Base-by-base conservation (phyloP, 2,329 filamentous ascomycete species). In the Incumbomyces lentus region DNA sequence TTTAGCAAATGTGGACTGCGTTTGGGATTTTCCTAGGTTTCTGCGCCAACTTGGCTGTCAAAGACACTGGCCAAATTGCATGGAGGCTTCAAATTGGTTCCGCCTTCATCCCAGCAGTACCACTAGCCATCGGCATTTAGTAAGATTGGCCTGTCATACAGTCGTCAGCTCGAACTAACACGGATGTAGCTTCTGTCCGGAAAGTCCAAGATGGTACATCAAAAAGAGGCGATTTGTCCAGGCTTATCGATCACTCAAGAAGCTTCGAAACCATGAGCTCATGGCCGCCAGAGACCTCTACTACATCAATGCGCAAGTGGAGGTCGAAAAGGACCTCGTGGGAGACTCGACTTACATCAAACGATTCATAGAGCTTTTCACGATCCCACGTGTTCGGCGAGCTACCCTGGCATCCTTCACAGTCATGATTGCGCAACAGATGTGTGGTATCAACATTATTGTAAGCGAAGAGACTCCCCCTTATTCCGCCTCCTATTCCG, bases 61-160 rank as follows among this genome's bases (percentile, higher is more conserved):
- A 75, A 58, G 64, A 73, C 44, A 76, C 67, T 0, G 75, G 76
- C 16, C 57, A 58, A 3, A 74, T 79, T 30, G 68, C 75, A 6
- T 84, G 80, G 81, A 68, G 81, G 31, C 63, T 82, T 17, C 78
- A 81, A 56, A 62, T 84, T 2, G 78, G 71, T 11, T 80, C 78
- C 2, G 78, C 81, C 2, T 78, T 82, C 41, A 74, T 82, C 26
- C 80, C 80, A 1, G 78, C 79, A 0, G 62, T 84, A 1, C 78
- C 79, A 3, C 65, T 84, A 4, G 59, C 79, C 8, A n/a, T 74
- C 4, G 67, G 71, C 34, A 67, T 81, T 17, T 83, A 67, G 22
- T 26, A 26, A 26, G 22, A 5, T 26, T 26, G 22, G 22, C 5
- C 8, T 26, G 8, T 8, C 5, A 26, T 26, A 26, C 22, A 26